Evolutionary conservation across 768 basidiomycete species (phyloP).

Genomic region (Suillus clintonianus): DNA sequence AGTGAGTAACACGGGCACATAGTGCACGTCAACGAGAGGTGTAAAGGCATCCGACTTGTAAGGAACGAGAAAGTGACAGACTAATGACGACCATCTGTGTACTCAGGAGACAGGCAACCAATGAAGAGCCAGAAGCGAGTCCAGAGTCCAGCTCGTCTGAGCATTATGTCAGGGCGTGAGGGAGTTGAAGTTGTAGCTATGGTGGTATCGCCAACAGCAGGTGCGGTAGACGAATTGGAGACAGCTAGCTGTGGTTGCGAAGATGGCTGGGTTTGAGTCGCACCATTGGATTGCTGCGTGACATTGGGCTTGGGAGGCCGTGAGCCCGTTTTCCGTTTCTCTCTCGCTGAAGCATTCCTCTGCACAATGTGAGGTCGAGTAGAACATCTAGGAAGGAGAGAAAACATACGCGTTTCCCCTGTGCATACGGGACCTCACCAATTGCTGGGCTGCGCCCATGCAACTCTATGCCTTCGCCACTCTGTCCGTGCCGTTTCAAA

Average conservation of each 20-base stretch:
- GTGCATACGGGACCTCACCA: background rate
- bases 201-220: background rate
- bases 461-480: background rate
- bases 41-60: background rate
- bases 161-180: background rate
- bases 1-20: too few relatives aligned
- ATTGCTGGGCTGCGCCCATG: background rate
- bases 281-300: background rate
- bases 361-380: background rate
- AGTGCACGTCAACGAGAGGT: background rate
- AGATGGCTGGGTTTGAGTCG: background rate
- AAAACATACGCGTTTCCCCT: background rate
- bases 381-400: background rate
- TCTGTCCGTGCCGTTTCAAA: background rate
- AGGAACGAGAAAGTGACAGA: background rate
- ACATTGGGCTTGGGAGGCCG: background rate
- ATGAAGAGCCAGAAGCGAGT: background rate
- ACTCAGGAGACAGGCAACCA: background rate
- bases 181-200: background rate
- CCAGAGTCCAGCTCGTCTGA: background rate
- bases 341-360: background rate
- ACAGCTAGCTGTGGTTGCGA: background rate
- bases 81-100: constrained; percentile 21
- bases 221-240: background rate
- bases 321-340: background rate